Percentiles rank a stretch among this genome's conserved stretches.
These are phyloP conservation scores for Stygiomarasmius scandens DNA, from an alignment of 1,284 basidiomycete genomes.

Conservation along the genomic window DNA sequence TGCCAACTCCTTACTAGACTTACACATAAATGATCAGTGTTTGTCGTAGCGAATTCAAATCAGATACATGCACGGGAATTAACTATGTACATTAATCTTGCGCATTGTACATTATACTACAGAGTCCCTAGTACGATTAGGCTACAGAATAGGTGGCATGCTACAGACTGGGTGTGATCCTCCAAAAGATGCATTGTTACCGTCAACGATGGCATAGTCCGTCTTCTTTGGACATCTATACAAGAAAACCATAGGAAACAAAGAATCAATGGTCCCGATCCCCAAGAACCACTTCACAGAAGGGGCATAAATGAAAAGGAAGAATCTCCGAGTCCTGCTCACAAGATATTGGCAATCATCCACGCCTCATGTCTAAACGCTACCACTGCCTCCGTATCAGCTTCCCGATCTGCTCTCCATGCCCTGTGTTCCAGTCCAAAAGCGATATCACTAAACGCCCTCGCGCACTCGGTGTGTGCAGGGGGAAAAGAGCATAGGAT, in stretches of 20 bases:
- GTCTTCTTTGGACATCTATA: background rate
- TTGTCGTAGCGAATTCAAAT: no score
- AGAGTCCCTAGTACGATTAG: background rate
- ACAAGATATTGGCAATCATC: slow-evolving; percentile 45
- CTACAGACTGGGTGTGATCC: slow-evolving; percentile 7
- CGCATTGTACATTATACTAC: background rate
- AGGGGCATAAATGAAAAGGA: no score
- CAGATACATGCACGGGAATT: no score
- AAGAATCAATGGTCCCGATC: background rate
- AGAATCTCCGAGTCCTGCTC: background rate
- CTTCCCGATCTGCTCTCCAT: slow-evolving; percentile 68
- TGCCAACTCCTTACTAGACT: no score
- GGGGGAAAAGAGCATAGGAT: slow-evolving; percentile 60
- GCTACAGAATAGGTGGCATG: slow-evolving; percentile 14
- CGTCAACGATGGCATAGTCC: background rate
- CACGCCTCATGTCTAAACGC: slow-evolving; percentile 68
- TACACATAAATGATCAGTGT: no score
- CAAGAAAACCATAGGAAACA: background rate
- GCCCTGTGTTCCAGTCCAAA: slow-evolving; percentile 57
- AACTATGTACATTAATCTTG: no score
- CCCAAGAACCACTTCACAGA: background rate
- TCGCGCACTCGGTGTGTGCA: slow-evolving; percentile 62
- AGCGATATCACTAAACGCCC: slow-evolving; percentile 65
- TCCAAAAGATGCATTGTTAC: background rate
- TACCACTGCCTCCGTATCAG: slow-evolving; percentile 64